Base-by-base conservation (phyloP, 2,329 filamentous ascomycete species). In the Trichothecium sympodiale region DNA sequence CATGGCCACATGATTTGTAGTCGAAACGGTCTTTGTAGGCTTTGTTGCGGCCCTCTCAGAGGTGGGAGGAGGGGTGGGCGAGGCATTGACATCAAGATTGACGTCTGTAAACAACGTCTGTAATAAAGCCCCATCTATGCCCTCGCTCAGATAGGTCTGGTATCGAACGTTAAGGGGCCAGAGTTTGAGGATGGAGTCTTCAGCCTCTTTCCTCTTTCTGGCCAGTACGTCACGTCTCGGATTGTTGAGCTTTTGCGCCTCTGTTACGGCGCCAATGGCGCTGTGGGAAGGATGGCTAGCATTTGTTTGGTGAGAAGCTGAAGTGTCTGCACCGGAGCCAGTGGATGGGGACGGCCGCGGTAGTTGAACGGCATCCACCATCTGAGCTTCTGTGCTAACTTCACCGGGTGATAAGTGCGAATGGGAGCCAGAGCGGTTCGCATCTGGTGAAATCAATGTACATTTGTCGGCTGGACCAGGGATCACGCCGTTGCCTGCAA, bases 81-180 rank as follows among this genome's bases (percentile, higher is more conserved):
- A 23, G 16, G 35, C 14, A 12, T 30, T 33, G 2, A 64, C 60
- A 23, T 69, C 65, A 4, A 87, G 64, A 4, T 78, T 77, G 4
- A 91, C 60, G 15, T 85, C 78, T 17, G 67, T 61, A 47, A 87
- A 91, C 2, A 91, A 64, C 20, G 61, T 54, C 38, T 67, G 70
- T 26, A 94, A 59, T 9, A 86, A 51, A 2, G 56, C 55, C 26
- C 71, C 65, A 45, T 87, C 72, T 29, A 89, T 68, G 1, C 84
- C 82, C 53, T 89, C 82, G 9, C 76, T 67, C 10, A 88, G 62
- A 38, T 89, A 79, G 40, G 84, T 71, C 37, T 80, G 69, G 49
- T 80, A 94, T 15, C 75, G 74, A 39, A 93, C 75, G 33, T 84
- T 81, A 40, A 83, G 54, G 2, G 69, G 65, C 60, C 65, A 69